A percentile compares a stretch with the other conserved stretches of the same genome.
Evolutionary conservation across 306 rosid genomes (phyloP).

Genomic region (Benincasa hispida): DNA sequence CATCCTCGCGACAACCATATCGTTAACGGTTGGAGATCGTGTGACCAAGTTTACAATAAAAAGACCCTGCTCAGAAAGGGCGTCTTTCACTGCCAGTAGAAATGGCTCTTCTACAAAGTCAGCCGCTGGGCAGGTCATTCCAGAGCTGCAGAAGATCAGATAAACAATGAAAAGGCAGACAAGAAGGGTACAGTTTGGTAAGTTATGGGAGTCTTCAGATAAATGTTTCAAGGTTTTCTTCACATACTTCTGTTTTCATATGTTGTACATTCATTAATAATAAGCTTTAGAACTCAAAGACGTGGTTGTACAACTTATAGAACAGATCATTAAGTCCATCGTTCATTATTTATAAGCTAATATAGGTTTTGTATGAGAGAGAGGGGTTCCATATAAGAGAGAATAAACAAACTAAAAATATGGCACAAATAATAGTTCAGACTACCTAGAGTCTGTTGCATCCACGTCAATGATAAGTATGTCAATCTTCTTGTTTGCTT

Average conservation of each 20-base stretch:
- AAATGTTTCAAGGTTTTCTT: not conserved
- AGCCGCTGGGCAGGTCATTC: slow-evolving; percentile 82
- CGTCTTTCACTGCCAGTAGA: slow-evolving; percentile 48
- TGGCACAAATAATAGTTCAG: slow-evolving; percentile 12
- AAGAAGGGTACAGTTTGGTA: not conserved
- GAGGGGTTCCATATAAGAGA: not conserved
- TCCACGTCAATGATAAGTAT: slow-evolving; percentile 78
- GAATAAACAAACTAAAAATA: not conserved
- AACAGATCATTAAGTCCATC: too few species aligned
- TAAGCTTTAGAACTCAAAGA: too few species aligned
- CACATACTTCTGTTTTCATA: not conserved
- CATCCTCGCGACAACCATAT: slow-evolving; percentile 49
- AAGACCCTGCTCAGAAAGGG: slow-evolving; percentile 61
- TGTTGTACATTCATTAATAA: not conserved
- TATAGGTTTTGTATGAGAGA: not conserved
- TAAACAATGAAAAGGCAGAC: not conserved
- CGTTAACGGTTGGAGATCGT: slow-evolving; percentile 64
- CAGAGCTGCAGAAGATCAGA: slow-evolving; percentile 44
- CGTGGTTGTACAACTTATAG: too few species aligned
- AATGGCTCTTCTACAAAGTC: slow-evolving; percentile 65
- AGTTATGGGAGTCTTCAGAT: not conserved
- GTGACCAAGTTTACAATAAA: slow-evolving; percentile 79
- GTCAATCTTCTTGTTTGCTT: slow-evolving; percentile 40
- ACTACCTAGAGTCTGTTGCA: slow-evolving; percentile 78
- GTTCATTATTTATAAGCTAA: not conserved